These are phyloP conservation scores for Blastobotrys muscicola DNA, from an alignment of 805 yeast genomes.

Conservation along the genomic window DNA sequence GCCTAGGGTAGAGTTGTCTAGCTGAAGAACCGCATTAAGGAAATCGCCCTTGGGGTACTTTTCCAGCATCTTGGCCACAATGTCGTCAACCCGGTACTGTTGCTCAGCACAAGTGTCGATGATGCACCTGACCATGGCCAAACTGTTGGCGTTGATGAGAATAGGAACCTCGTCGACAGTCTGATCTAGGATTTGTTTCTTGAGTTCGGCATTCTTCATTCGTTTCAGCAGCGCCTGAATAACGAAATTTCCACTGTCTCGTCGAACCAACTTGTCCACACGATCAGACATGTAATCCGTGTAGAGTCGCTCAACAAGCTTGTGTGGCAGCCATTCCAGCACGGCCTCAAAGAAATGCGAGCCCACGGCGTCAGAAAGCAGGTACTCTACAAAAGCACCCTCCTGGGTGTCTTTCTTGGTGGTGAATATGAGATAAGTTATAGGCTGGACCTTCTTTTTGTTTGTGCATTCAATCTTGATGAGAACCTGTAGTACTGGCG, in stretches of 20 bases:
- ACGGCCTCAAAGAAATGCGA: constrained; percentile 80
- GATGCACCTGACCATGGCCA: constrained; percentile 12
- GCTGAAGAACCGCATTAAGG: constrained; percentile 56
- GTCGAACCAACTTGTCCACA: constrained; percentile 59
- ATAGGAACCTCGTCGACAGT: constrained; percentile 19
- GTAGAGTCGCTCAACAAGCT: constrained; percentile 63
- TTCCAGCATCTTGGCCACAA: constrained; percentile 11
- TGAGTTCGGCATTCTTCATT: constrained; percentile 53
- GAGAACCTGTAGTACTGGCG: constrained; percentile 77
- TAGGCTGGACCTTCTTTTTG: constrained; percentile 34
- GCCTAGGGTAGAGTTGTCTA: constrained; percentile 66
- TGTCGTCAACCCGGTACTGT: constrained; percentile 11
- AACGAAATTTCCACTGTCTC: constrained; percentile 79
- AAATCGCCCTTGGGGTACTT: constrained; percentile 36
- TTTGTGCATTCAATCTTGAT: constrained; percentile 73
- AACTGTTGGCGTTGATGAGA: constrained; percentile 20
- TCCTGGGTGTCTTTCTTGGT: constrained; percentile 37
- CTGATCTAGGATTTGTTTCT: constrained; percentile 22
- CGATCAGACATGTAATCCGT: constrained; percentile 64
- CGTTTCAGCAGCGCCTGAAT: constrained; percentile 61
- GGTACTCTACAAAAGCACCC: constrained; percentile 65
- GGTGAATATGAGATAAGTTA: constrained; percentile 48
- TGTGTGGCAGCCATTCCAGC: constrained; percentile 54
- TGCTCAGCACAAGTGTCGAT: constrained; percentile 12
- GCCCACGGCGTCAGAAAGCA: constrained; percentile 83